phyloP scores from a whole-genome alignment of 805 yeast species.

The Ogataea nitratoaversa region DNA sequence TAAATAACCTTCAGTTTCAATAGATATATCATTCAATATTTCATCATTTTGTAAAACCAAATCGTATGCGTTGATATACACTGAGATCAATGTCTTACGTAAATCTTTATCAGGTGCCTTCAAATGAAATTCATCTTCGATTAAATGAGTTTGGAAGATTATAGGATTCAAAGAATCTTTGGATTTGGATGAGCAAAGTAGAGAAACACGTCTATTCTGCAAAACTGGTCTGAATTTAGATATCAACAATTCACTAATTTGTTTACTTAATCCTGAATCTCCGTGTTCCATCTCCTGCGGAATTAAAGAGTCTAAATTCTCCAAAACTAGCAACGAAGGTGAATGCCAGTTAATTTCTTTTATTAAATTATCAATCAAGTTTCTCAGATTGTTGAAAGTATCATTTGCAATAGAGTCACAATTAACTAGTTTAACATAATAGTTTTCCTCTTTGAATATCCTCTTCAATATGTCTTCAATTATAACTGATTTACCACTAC shows the following conservation, averaged over 20 bases:
- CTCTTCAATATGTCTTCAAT: slow-evolving; percentile 37
- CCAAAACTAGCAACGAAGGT: slow-evolving; percentile 72
- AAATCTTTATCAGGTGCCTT: slow-evolving; percentile 63
- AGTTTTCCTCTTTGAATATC: slow-evolving; percentile 38
- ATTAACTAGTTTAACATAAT: slow-evolving; percentile 42
- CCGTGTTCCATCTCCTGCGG: slow-evolving; percentile 57
- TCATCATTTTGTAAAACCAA: slow-evolving; percentile 36
- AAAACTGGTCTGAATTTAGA: slow-evolving; percentile 39
- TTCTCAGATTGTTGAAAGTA: slow-evolving; percentile 40
- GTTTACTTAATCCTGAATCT: slow-evolving; percentile 59
- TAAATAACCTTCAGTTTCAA: slow-evolving; percentile 84
- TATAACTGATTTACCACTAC: slow-evolving; percentile 74
- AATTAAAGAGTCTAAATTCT: slow-evolving; percentile 70
- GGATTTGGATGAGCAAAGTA: slow-evolving; percentile 60
- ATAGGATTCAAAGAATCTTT: slow-evolving; percentile 60
- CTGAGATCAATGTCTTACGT: slow-evolving; percentile 36
- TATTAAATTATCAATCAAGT: slow-evolving; percentile 48
- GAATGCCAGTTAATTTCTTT: slow-evolving; percentile 55
- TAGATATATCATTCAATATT: slow-evolving; percentile 47
- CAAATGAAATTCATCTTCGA: slow-evolving; percentile 58
- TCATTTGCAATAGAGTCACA: slow-evolving; percentile 60
- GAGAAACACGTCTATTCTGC: slow-evolving; percentile 46
- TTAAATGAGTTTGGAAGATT: slow-evolving; percentile 62
- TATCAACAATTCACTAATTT: slow-evolving; percentile 57
- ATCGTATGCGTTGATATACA: slow-evolving; percentile 19